phyloP scores from a whole-genome alignment of 176 grass and related monocot species.

The Eleusine coracana region DNA sequence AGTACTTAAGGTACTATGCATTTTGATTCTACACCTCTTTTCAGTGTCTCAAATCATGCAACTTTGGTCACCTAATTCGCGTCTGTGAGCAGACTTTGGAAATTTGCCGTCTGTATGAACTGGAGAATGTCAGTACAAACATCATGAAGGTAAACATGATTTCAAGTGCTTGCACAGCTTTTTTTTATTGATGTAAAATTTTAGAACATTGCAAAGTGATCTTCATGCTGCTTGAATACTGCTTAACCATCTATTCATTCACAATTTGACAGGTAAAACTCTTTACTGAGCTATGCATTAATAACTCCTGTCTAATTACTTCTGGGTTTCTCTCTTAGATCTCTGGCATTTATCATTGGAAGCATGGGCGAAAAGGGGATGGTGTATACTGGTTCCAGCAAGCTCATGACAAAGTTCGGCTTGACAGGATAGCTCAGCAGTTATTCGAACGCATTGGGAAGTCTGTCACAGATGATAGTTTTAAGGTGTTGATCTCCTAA shows the following conservation, averaged over 20 bases:
- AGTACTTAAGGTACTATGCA: slow-evolving; percentile 69
- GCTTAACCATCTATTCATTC: slow-evolving; percentile 18
- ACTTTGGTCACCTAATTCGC: slow-evolving; percentile 32
- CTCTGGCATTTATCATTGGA: slow-evolving; percentile 91
- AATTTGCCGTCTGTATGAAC: slow-evolving; percentile 84
- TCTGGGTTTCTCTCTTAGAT: slow-evolving; percentile 53
- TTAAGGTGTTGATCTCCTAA: slow-evolving; percentile 62
- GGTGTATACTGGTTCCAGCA: slow-evolving; percentile 99
- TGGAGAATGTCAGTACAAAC: slow-evolving; percentile 71
- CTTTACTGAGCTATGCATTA: background rate
- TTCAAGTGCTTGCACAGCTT: slow-evolving; percentile 9
- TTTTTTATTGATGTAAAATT: background rate
- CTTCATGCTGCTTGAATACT: slow-evolving; percentile 32
- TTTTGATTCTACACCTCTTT: slow-evolving; percentile 44
- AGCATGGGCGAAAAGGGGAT: slow-evolving; percentile 84
- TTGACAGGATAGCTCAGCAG: slow-evolving; percentile 91
- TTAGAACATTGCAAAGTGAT: background rate
- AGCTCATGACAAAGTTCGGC: slow-evolving; percentile 70
- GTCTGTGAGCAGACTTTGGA: slow-evolving; percentile 81
- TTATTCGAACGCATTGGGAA: slow-evolving; percentile 86
- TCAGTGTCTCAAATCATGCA: background rate
- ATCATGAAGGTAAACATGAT: slow-evolving; percentile 83
- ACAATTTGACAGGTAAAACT: background rate
- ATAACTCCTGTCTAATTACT: slow-evolving; percentile 16
- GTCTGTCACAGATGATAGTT: slow-evolving; percentile 85